Evolutionary conservation across 805 yeast species (phyloP).

Genomic region (Saccharomyces jurei): DNA sequence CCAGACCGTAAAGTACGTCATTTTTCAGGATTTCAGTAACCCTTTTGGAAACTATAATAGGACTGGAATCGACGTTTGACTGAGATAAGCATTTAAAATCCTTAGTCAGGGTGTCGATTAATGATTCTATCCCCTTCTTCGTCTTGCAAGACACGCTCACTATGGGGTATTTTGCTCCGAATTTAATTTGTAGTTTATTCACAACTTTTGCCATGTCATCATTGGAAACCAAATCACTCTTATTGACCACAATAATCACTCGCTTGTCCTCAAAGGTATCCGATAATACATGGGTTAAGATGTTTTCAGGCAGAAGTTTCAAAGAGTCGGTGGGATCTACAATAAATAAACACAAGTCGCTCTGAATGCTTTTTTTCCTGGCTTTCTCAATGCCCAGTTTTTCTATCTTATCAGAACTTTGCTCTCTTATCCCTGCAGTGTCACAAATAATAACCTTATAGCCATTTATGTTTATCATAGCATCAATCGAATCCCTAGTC

Average conservation of each 20-base stretch:
- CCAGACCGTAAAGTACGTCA: constrained; percentile 70
- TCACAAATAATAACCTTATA: constrained; percentile 79
- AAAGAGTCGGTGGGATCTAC: constrained; percentile 26
- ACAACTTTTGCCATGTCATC: constrained; percentile 16
- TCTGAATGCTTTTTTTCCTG: constrained; percentile 43
- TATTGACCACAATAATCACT: constrained; percentile 45
- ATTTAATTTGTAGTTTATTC: constrained; percentile 13
- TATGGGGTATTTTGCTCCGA: constrained; percentile 18
- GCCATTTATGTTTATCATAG: constrained; percentile 74
- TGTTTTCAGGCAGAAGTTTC: constrained; percentile 27
- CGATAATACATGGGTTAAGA: constrained; percentile 22
- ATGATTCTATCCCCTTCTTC: constrained; percentile 45
- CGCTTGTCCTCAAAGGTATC: constrained; percentile 12
- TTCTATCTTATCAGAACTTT: constrained; percentile 52
- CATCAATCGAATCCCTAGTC: constrained; percentile 80
- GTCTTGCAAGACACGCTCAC: constrained; percentile 52
- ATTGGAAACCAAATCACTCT: constrained; percentile 41
- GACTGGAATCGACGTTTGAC: constrained; percentile 44
- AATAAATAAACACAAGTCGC: constrained; percentile 68
- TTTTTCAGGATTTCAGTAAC: constrained; percentile 64
- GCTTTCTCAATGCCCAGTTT: constrained; percentile 78
- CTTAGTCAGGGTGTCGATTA: constrained; percentile 37
- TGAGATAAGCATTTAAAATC: constrained; percentile 43
- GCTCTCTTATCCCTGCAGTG: constrained; percentile 79
- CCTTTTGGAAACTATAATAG: constrained; percentile 66